Percentiles rank a stretch among this genome's conserved stretches.
These are phyloP conservation scores for Ophiobolus disseminans DNA, from an alignment of 2,329 filamentous ascomycete genomes.

Conservation along the genomic window DNA sequence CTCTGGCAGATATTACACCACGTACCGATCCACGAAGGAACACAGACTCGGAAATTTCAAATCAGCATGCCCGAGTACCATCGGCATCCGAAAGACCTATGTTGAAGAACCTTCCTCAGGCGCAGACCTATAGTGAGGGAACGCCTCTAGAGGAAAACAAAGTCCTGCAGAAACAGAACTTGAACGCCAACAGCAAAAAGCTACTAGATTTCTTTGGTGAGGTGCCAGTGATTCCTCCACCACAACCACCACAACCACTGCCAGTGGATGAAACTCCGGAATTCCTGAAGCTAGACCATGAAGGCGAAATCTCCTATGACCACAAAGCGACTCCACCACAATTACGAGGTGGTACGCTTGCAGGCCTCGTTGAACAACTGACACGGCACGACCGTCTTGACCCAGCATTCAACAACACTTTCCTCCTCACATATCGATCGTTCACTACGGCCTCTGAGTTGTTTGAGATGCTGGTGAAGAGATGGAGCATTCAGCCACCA, in stretches of 20 bases:
- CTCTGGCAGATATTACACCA: conserved; percentile 43
- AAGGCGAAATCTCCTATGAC: conserved; percentile 89
- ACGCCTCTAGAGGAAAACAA: conserved; percentile 37
- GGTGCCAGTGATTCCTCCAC: conserved; percentile 55
- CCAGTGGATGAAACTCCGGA: conserved; percentile 79
- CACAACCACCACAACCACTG: conserved; percentile 46
- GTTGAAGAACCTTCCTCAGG: conserved; percentile 62
- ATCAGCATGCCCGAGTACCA: conserved; percentile 36
- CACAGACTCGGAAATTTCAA: conserved; percentile 50
- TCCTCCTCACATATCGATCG: conserved; percentile 93
- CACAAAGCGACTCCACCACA: conserved; percentile 76
- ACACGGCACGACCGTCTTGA: conserved; percentile 96
- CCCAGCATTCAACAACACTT: conserved; percentile 95
- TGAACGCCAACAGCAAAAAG: conserved; percentile 55
- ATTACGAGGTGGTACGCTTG: conserved; percentile 86
- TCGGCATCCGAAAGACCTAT: conserved; percentile 52
- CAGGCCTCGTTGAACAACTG: conserved; percentile 90
- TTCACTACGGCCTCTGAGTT: conserved; percentile 91
- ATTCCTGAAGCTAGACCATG: conserved; percentile 84
- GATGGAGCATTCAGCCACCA: conserved; percentile 92
- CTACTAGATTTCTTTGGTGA: conserved; percentile 61
- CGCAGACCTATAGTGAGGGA: conserved; percentile 72
- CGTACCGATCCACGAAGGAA: conserved; percentile 49
- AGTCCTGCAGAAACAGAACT: conserved; percentile 47
- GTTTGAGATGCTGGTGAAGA: conserved; percentile 88